Evolutionary conservation across 306 rosid species (phyloP).

Genomic region (Lathyrus oleraceus): DNA sequence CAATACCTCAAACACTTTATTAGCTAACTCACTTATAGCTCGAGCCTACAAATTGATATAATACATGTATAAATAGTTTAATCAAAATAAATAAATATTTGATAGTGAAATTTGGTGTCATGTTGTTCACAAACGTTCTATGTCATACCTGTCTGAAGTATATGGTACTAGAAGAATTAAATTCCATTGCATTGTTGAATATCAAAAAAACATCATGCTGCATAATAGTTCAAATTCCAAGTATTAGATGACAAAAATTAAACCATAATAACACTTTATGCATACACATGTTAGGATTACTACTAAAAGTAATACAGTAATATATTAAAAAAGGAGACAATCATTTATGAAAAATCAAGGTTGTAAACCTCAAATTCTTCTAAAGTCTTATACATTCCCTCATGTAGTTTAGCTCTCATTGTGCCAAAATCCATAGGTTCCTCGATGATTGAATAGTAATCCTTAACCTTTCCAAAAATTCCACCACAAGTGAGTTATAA

Average conservation of each 20-base stretch:
- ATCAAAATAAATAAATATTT: not conserved
- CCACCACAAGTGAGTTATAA: constrained; percentile 23
- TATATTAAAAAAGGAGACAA: no score
- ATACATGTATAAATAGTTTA: not conserved
- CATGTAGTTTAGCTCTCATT: constrained; percentile 79
- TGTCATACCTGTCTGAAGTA: constrained; percentile 68
- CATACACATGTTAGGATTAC: not conserved
- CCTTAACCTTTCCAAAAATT: constrained; percentile 52
- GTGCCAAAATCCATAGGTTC: constrained; percentile 87
- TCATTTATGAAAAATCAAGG: constrained; percentile 9
- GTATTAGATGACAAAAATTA: constrained; percentile 34
- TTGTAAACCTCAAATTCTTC: constrained; percentile 65
- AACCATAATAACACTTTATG: constrained; percentile 11
- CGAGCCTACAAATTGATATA: constrained; percentile 57
- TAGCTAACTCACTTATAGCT: constrained; percentile 51
- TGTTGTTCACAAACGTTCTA: not conserved
- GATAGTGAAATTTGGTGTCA: not conserved
- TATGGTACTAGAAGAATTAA: constrained; percentile 62
- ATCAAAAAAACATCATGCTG: constrained; percentile 66
- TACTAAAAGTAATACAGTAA: not conserved
- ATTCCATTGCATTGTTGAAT: constrained; percentile 69
- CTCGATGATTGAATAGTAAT: constrained; percentile 54
- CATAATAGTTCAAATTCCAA: constrained; percentile 34
- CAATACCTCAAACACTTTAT: constrained; percentile 50
- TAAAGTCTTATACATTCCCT: constrained; percentile 59